These are phyloP conservation scores for Stagonosporopsis vannaccii DNA, from an alignment of 2,329 filamentous ascomycete genomes.

Conservation along the genomic window DNA sequence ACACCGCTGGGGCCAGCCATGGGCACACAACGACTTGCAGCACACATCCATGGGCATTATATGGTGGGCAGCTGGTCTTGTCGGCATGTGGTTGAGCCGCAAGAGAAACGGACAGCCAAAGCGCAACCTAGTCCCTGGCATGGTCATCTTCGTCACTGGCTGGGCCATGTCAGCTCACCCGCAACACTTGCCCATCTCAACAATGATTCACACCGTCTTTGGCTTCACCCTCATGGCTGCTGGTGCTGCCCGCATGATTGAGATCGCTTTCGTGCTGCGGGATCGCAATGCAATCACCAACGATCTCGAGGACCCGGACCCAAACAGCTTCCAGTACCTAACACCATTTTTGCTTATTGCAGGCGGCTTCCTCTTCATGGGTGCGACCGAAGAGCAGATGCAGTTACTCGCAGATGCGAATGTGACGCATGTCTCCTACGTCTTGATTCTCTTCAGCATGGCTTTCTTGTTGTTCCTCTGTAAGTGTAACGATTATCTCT, in stretches of 20 bases:
- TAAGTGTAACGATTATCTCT: constrained; percentile 50
- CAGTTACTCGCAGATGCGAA: constrained; percentile 72
- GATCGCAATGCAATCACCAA: constrained; percentile 72
- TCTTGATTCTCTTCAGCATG: constrained; percentile 88
- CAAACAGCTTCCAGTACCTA: constrained; percentile 76
- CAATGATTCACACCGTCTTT: constrained; percentile 86
- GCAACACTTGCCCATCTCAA: constrained; percentile 82
- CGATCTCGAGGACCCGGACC: constrained; percentile 72
- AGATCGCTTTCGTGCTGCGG: constrained; percentile 85
- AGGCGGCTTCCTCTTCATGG: constrained; percentile 96
- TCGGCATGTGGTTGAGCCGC: constrained; percentile 90
- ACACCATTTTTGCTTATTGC: constrained; percentile 82
- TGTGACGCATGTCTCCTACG: constrained; percentile 89
- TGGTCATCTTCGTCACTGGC: constrained; percentile 90
- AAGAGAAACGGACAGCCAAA: constrained; percentile 84
- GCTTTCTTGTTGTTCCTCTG: constrained; percentile 90
- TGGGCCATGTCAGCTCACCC: constrained; percentile 96
- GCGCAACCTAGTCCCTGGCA: constrained; percentile 89
- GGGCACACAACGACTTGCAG: constrained; percentile 94
- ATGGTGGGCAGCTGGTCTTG: constrained; percentile 94
- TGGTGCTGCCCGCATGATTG: constrained; percentile 83
- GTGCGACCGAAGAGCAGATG: constrained; percentile 97
- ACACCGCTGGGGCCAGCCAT: constrained; percentile 87
- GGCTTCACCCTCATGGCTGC: constrained; percentile 95
- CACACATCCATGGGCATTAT: constrained; percentile 99